Evolutionary conservation across 306 rosid species (phyloP).

Genomic region (Prosopis cineraria): DNA sequence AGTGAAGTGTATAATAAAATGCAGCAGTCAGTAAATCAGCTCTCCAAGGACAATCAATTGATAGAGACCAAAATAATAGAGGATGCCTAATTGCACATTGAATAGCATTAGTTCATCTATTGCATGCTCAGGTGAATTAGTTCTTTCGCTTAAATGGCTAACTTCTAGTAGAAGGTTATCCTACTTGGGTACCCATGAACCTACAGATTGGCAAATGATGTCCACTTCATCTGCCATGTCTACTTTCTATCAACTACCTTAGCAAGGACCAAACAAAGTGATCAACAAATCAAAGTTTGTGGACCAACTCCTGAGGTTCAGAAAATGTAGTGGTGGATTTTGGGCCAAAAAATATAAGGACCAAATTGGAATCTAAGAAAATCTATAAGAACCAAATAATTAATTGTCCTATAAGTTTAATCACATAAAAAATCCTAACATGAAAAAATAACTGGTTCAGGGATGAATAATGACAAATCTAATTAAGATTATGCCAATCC

Average conservation of each 20-base stretch:
- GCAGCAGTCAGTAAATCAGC: neutral
- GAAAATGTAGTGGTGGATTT: neutral
- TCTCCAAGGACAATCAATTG: neutral
- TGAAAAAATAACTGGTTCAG: neutral
- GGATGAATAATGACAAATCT: neutral
- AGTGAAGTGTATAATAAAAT: neutral
- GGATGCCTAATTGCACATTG: neutral
- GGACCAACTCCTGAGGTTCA: neutral
- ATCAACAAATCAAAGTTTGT: neutral
- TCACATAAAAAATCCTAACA: neutral
- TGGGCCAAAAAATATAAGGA: neutral
- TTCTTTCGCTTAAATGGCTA: neutral
- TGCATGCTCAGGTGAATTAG: neutral
- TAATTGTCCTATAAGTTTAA: neutral
- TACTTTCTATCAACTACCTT: neutral
- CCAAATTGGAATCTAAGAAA: too few species aligned
- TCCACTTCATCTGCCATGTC: neutral
- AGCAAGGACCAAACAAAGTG: neutral
- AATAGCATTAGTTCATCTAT: neutral
- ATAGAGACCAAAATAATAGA: neutral
- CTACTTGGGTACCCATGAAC: neutral
- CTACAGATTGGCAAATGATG: neutral
- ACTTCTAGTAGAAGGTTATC: neutral
- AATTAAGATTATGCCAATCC: conserved; percentile 15
- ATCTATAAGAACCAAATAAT: neutral